These are phyloP conservation scores for Suillus sp. DNA, from an alignment of 768 basidiomycete genomes.

Conservation along the genomic window DNA sequence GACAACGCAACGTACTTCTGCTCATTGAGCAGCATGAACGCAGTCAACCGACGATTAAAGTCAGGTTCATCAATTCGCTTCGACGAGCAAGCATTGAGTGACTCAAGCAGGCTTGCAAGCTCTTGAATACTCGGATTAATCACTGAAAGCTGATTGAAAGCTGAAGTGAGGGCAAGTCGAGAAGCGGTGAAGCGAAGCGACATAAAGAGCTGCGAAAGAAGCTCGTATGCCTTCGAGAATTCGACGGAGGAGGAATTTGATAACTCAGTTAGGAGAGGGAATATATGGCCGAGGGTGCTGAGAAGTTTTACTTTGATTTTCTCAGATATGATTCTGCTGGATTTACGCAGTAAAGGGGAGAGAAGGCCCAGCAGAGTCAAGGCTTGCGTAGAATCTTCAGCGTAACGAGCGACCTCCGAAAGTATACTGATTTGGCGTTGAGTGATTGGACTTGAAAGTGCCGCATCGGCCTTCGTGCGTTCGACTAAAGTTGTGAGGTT, in stretches of 20 bases:
- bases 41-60: conserved; percentile 80
- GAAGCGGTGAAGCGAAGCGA: conserved; percentile 70
- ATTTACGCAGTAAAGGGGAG: conserved; percentile 76
- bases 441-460: conserved; percentile 62
- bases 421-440: conserved; percentile 84
- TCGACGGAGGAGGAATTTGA: conserved; percentile 43
- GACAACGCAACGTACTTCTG: conserved; percentile 51
- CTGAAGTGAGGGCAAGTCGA: conserved; percentile 66
- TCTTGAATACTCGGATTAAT: conserved; percentile 43
- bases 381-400: conserved; percentile 71
- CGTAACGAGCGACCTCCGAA: conserved; percentile 75
- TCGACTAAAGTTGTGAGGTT: conserved; percentile 74
- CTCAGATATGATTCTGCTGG: conserved; percentile 77
- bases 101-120: conserved; percentile 58
- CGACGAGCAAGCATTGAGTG: conserved; percentile 83
- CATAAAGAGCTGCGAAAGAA: conserved; percentile 80
- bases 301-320: conserved; percentile 84
- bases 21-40: conserved; percentile 79
- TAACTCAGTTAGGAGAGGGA: conserved; percentile 69
- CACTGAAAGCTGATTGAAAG: conserved; percentile 57
- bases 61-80: conserved; percentile 90
- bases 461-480: conserved; percentile 51
- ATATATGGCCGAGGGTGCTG: conserved; percentile 63
- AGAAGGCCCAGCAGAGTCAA: conserved; percentile 71
- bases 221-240: conserved; percentile 56